Evolutionary conservation across 2,329 filamentous ascomycete genomes (phyloP).

Genomic region (Trichoderma brevicompactum): DNA sequence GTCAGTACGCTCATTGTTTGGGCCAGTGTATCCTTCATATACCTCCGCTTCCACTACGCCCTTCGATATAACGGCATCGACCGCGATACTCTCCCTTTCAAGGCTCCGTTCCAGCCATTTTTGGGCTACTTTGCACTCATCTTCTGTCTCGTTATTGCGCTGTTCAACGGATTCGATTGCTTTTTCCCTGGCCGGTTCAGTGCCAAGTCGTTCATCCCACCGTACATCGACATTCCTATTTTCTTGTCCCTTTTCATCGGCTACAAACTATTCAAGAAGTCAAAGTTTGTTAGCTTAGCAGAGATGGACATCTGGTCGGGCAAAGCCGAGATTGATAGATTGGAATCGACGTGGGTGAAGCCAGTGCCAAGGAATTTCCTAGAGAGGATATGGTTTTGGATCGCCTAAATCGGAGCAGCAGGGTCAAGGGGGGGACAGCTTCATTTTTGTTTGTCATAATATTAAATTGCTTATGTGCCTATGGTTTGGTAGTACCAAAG

Average conservation of each 20-base stretch:
- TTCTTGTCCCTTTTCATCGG: slow-evolving; percentile 64
- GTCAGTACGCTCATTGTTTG: slow-evolving; percentile 73
- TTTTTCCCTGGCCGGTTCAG: slow-evolving; percentile 62
- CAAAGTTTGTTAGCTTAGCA: slow-evolving; percentile 48
- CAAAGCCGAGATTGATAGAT: slow-evolving; percentile 45
- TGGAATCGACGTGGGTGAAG: slow-evolving; percentile 46
- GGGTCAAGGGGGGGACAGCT: not conserved
- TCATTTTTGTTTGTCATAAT: not conserved
- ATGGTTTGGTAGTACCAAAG: not conserved
- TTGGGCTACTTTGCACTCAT: slow-evolving; percentile 65
- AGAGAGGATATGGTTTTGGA: slow-evolving; percentile 49
- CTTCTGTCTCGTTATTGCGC: slow-evolving; percentile 66
- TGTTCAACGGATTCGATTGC: slow-evolving; percentile 74
- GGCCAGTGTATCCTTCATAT: slow-evolving; percentile 69
- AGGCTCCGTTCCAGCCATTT: slow-evolving; percentile 68
- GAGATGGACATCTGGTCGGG: slow-evolving; percentile 50
- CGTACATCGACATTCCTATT: slow-evolving; percentile 71
- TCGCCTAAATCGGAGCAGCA: slow-evolving; percentile 38
- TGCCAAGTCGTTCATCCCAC: slow-evolving; percentile 63
- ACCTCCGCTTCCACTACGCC: slow-evolving; percentile 70
- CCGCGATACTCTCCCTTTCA: slow-evolving; percentile 67
- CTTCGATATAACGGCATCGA: slow-evolving; percentile 67
- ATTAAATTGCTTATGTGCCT: not conserved
- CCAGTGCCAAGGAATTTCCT: slow-evolving; percentile 44
- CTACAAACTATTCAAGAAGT: slow-evolving; percentile 70